Base-by-base conservation (phyloP, 139 green algal species). In the Eudorina sp. region DNA sequence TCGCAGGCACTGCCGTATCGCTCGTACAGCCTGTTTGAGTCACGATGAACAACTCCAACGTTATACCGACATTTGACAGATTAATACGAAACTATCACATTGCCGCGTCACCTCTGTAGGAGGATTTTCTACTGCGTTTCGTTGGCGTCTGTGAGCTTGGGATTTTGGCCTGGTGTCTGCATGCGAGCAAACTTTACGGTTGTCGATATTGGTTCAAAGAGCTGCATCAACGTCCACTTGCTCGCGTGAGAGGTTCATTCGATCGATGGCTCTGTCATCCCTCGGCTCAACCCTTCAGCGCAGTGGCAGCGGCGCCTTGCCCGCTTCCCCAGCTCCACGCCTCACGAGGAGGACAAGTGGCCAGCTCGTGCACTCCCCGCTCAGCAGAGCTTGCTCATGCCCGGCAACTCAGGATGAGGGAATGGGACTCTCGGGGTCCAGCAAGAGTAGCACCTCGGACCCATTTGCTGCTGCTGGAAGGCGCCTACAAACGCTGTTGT, bases 391-490 rank as follows among this genome's bases (percentile, higher is more conserved):
- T 0, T 46, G 41, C 80, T 76, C 58, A 27, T 86, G 80, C 40
- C 41, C 58, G 6, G 80, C 80, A 5, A 27, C 36, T 8, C 80
- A 46, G 16, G 80, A 76, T n/a, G 60, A 62, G 3, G n/a, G n/a
- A n/a, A 0, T 48, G 45, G 34, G 53, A 0, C 23, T 51, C 9
- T 16, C 29, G 0, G 55, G 38, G 14, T 3, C 80, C 0, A 48
- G 18, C 60, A 21, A 29, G 4, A 46, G 4, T 27, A 46, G 21
- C 25, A 5, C n/a, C 5, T 41, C 46, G 55, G 80, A 86, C 80
- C 80, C 80, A 7, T 86, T 86, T 19, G 36, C 60, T 13, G 25
- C 80, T 46, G 80, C 80, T 46, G 80, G 80, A 5, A 58, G 80
- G 36, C 80, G 80, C 1, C 43, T 86, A 38, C 80, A 86, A 18